Percentiles rank a stretch among this genome's conserved stretches.
These are phyloP conservation scores for Epithemia pelagica DNA, from an alignment of 108 stramenopile species.

Conservation along the genomic window DNA sequence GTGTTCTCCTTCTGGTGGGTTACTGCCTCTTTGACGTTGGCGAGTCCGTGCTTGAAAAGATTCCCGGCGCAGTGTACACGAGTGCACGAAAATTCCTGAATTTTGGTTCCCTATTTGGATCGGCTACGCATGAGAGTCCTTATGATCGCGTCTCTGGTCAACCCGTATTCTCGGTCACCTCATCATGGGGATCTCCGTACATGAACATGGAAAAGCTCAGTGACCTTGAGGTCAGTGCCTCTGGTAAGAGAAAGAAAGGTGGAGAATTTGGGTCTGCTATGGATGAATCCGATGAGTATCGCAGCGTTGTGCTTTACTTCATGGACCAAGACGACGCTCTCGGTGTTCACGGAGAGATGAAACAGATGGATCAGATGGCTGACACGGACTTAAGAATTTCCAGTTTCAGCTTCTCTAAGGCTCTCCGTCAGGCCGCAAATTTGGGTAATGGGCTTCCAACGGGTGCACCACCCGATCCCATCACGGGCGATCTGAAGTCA, in stretches of 20 bases:
- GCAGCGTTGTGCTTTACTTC: constrained; percentile 62
- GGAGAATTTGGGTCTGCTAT: constrained; percentile 1
- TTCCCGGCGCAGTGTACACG: neutral
- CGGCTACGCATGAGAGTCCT: constrained; percentile 31
- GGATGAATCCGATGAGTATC: constrained; percentile 49
- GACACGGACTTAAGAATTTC: constrained; percentile 62
- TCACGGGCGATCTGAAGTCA: constrained; percentile 44
- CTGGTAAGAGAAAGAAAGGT: constrained; percentile 2
- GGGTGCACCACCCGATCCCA: constrained; percentile 55
- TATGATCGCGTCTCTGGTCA: constrained; percentile 71
- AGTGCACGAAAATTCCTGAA: constrained; percentile 16
- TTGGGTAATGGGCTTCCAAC: constrained; percentile 66
- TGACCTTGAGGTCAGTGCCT: constrained; percentile 17
- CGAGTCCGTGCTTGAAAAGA: neutral
- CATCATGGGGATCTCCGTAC: constrained; percentile 76
- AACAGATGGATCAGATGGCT: constrained; percentile 74
- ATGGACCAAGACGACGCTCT: constrained; percentile 79
- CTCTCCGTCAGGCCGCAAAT: constrained; percentile 54
- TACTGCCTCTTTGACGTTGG: too few species aligned
- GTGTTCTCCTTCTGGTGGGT: too few species aligned
- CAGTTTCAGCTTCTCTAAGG: constrained; percentile 55
- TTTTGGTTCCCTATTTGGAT: constrained; percentile 23
- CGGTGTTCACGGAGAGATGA: constrained; percentile 62
- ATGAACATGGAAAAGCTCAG: constrained; percentile 69
- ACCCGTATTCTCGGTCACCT: constrained; percentile 82